These are phyloP conservation scores for Paraphaeosphaeria minitans DNA, from an alignment of 2,329 filamentous ascomycete genomes.

Conservation along the genomic window DNA sequence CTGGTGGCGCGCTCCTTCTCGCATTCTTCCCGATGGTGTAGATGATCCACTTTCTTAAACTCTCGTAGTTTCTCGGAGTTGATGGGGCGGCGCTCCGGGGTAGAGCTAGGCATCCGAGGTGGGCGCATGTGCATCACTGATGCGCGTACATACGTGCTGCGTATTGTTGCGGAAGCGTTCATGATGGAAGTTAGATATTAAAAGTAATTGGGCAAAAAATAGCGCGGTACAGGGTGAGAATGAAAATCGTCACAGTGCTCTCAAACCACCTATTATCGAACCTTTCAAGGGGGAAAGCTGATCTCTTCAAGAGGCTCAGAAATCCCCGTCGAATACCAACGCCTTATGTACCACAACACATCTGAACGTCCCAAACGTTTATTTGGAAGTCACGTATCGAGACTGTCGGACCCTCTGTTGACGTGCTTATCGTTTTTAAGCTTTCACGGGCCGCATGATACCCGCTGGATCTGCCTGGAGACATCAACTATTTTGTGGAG, in stretches of 20 bases:
- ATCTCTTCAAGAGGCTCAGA: background rate
- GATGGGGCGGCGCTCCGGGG: slow-evolving; percentile 24
- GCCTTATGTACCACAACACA: background rate
- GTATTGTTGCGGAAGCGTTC: slow-evolving; percentile 38
- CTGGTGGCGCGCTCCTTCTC: slow-evolving; percentile 22
- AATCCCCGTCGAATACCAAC: background rate
- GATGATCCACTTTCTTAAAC: slow-evolving; percentile 27
- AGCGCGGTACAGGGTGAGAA: slow-evolving; percentile 3
- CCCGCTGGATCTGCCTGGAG: background rate
- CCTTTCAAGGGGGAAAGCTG: background rate
- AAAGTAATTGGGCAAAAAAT: slow-evolving; percentile 1
- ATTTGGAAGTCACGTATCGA: slow-evolving; percentile 9
- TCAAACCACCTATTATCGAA: background rate
- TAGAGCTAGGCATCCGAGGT: slow-evolving; percentile 2
- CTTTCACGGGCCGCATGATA: background rate
- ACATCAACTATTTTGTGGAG: background rate
- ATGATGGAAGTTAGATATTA: slow-evolving; percentile 23
- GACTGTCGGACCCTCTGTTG: slow-evolving; percentile 3
- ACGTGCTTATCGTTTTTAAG: slow-evolving; percentile 1
- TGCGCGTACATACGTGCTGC: slow-evolving; percentile 33
- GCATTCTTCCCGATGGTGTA: slow-evolving; percentile 29
- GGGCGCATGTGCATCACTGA: slow-evolving; percentile 26
- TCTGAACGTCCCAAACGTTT: background rate
- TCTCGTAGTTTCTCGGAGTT: slow-evolving; percentile 23
- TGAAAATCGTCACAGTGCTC: background rate